These are phyloP conservation scores for Penicillium argentinense DNA, from an alignment of 495 filamentous ascomycete species.

Conservation along the genomic window DNA sequence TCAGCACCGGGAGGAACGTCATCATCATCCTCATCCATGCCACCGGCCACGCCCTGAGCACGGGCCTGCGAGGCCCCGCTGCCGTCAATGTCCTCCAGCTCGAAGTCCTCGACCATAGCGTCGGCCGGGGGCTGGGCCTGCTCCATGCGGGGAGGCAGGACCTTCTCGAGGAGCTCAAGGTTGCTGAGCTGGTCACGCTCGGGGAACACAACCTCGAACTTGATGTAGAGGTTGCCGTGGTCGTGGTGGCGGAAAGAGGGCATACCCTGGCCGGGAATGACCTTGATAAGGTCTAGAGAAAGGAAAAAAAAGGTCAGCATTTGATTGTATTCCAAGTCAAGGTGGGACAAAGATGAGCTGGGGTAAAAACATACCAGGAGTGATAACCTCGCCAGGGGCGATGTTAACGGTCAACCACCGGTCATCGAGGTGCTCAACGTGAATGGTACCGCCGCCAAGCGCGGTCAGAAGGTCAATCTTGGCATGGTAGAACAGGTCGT, in stretches of 20 bases:
- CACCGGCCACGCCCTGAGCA: constrained; percentile 65
- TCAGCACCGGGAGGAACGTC: constrained; percentile 77
- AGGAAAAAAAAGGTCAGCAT: constrained; percentile 14
- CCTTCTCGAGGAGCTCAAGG: constrained; percentile 66
- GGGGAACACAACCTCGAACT: constrained; percentile 98
- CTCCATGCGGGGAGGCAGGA: constrained; percentile 71
- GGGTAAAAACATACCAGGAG: constrained; percentile 67
- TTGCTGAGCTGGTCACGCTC: constrained; percentile 52
- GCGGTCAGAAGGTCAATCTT: constrained; percentile 97
- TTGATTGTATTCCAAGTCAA: background rate
- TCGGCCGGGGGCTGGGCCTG: constrained; percentile 66
- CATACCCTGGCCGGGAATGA: constrained; percentile 97
- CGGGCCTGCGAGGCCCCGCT: constrained; percentile 63
- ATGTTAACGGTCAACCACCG: constrained; percentile 93
- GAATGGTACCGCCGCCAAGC: constrained; percentile 82
- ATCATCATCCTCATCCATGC: constrained; percentile 84
- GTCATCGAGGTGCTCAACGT: constrained; percentile 95
- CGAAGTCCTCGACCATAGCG: constrained; percentile 85
- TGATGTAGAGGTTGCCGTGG: constrained; percentile 93
- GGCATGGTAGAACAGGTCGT: constrained; percentile 93
- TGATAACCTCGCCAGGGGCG: constrained; percentile 88
- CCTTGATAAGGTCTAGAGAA: constrained; percentile 76
- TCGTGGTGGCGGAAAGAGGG: constrained; percentile 95
- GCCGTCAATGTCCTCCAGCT: constrained; percentile 78
- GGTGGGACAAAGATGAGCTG: background rate